Evolutionary conservation across 768 basidiomycete genomes (phyloP).

Genomic region (Lactifluus pinguis): DNA sequence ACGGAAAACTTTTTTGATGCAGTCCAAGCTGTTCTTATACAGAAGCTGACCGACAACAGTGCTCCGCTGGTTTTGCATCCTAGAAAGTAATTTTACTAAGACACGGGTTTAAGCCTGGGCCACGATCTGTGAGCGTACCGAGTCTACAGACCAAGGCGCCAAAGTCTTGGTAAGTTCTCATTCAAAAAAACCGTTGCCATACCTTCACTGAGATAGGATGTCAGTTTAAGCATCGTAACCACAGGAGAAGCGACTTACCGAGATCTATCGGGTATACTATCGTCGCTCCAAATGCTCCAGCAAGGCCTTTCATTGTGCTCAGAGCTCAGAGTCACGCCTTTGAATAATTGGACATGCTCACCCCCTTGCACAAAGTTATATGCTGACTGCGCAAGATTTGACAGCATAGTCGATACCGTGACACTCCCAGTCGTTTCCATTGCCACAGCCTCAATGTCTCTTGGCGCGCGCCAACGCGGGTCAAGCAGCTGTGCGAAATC

Average conservation of each 20-base stretch:
- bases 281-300: constrained; percentile 93
- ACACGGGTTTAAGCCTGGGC: not conserved
- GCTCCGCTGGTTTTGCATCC: constrained; percentile 96
- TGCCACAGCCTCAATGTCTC: constrained; percentile 36
- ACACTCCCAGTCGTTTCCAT: constrained; percentile 22
- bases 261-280: constrained; percentile 96
- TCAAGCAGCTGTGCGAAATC: constrained; percentile 94
- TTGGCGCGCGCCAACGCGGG: constrained; percentile 75
- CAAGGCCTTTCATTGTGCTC: constrained; percentile 49
- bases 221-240: constrained; percentile 9
- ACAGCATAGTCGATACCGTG: constrained; percentile 37
- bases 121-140: constrained; percentile 33
- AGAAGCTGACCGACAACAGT: constrained; percentile 94
- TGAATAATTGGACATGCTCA: constrained; percentile 26
- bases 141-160: constrained; percentile 34
- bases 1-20: constrained; percentile 84
- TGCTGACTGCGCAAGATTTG: constrained; percentile 53
- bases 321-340: constrained; percentile 1
- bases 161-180: not conserved
- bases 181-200: constrained; percentile 21
- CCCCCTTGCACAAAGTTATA: constrained; percentile 89
- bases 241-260: constrained; percentile 40
- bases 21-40: constrained; percentile 95
- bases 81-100: constrained; percentile 22
- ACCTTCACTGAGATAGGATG: constrained; percentile 55